A percentile compares a stretch with the other conserved stretches of the same genome.
These are phyloP conservation scores for Verticillium tricorpus DNA, from an alignment of 2,329 filamentous ascomycete genomes.

Conservation along the genomic window DNA sequence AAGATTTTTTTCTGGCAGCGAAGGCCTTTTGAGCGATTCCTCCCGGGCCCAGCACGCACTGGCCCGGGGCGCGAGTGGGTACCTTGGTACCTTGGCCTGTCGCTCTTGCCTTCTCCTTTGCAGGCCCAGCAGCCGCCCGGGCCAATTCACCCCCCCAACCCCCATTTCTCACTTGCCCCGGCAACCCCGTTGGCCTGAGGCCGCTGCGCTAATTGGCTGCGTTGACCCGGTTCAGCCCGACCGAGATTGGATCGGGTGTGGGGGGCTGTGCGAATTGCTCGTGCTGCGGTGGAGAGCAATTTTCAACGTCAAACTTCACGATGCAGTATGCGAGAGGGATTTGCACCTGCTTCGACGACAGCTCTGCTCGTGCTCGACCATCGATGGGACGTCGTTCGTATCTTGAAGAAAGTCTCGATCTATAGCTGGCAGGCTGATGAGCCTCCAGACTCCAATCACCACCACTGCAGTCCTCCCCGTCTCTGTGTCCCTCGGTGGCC, in stretches of 20 bases:
- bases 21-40: conserved; percentile 51
- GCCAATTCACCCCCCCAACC: conserved; percentile 9
- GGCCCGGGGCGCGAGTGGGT: conserved; percentile 8
- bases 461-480: too few species aligned
- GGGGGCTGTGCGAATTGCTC: neutral
- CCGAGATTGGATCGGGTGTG: conserved; percentile 4
- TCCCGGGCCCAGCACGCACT: conserved; percentile 34
- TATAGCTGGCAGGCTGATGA: too few species aligned
- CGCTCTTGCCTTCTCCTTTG: conserved; percentile 4
- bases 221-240: conserved; percentile 16
- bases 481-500: too few species aligned
- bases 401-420: too few species aligned
- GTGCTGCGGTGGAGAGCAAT: neutral
- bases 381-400: too few species aligned
- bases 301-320: neutral
- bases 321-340: neutral
- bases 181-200: conserved; percentile 14
- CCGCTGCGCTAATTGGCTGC: conserved; percentile 12
- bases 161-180: conserved; percentile 10
- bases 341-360: neutral
- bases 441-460: too few species aligned
- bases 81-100: conserved; percentile 7
- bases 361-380: neutral
- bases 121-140: conserved; percentile 2
- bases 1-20: conserved; percentile 48